phyloP scores from a whole-genome alignment of 2,329 filamentous ascomycete species.

The Claviceps quebecensis region DNA sequence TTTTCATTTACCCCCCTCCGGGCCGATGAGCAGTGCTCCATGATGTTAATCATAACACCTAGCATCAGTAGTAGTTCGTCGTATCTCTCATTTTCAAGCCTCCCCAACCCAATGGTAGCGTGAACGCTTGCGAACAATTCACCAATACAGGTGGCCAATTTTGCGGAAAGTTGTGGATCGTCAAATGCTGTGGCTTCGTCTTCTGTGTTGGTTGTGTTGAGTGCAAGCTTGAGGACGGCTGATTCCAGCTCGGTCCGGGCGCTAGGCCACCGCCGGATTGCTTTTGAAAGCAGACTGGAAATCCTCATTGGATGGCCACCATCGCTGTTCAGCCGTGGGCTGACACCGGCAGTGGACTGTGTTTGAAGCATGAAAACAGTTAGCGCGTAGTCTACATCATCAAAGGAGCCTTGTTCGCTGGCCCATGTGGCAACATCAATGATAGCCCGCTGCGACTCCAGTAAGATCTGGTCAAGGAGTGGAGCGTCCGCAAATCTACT shows the following conservation, averaged over 20 bases:
- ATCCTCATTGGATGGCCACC: constrained; percentile 16
- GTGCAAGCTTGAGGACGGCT: constrained; percentile 42
- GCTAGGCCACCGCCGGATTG: constrained; percentile 18
- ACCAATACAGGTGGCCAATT: constrained; percentile 36
- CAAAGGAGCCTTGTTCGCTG: constrained; percentile 5
- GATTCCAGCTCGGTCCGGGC: constrained; percentile 15
- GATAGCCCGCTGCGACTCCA: constrained; percentile 16
- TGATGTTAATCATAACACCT: constrained; percentile 75
- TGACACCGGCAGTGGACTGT: constrained; percentile 16
- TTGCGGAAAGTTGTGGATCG: constrained; percentile 37
- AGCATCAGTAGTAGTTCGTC: constrained; percentile 66
- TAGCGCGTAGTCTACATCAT: constrained; percentile 28
- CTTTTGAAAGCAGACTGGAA: constrained; percentile 16
- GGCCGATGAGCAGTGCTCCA: constrained; percentile 59
- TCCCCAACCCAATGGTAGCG: constrained; percentile 31
- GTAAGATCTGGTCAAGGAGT: constrained; percentile 15
- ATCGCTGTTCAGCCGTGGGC: constrained; percentile 11
- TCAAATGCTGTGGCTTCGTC: constrained; percentile 57
- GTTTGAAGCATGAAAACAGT: constrained; percentile 25
- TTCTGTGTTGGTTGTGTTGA: constrained; percentile 80
- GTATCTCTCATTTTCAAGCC: constrained; percentile 37
- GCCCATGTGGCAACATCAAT: constrained; percentile 12
- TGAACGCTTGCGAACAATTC: constrained; percentile 34
- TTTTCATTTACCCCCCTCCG: constrained; percentile 24
- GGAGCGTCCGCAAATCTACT: constrained; percentile 15